Evolutionary conservation across 352 stramenopile genomes (phyloP).

Genomic region (Phytopythium montanum): DNA sequence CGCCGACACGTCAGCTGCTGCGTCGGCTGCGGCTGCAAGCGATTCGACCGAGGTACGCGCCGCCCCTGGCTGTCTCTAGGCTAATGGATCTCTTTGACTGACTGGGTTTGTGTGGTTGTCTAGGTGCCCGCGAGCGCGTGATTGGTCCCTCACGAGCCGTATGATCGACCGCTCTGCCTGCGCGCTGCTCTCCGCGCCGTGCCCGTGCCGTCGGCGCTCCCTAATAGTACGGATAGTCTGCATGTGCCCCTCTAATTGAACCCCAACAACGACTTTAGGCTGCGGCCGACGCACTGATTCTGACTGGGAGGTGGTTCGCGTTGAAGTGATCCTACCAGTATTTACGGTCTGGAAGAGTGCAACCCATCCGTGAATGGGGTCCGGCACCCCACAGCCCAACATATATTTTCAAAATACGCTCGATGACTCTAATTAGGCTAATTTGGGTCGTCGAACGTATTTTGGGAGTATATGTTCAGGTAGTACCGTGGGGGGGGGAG

Average conservation of each 20-base stretch:
- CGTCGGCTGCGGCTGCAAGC: not conserved
- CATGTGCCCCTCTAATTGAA: slow-evolving; percentile 1
- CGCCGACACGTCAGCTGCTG: not conserved
- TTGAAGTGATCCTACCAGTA: too few relatives aligned
- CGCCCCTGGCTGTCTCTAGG: not conserved
- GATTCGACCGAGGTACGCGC: not conserved
- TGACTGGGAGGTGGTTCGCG: too few relatives aligned
- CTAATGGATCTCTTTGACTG: not conserved
- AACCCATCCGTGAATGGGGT: too few relatives aligned
- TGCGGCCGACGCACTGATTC: not conserved
- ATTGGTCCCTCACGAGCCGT: not conserved
- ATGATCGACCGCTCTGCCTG: not conserved
- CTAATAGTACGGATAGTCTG: slow-evolving; percentile 8
- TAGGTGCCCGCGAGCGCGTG: slow-evolving; percentile 4
- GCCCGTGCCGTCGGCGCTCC: not conserved
- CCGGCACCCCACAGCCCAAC: too few relatives aligned
- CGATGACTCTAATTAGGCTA: too few relatives aligned
- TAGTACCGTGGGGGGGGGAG: too few relatives aligned
- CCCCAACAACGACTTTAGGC: slow-evolving; percentile 2
- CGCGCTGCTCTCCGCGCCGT: not conserved
- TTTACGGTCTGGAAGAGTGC: too few relatives aligned
- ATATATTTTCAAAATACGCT: too few relatives aligned
- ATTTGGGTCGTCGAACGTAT: too few relatives aligned
- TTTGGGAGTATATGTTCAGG: too few relatives aligned
- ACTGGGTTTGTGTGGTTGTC: slow-evolving; percentile 1